These are phyloP conservation scores for Pulveroboletus sp. DNA, from an alignment of 768 basidiomycete genomes.

Conservation along the genomic window DNA sequence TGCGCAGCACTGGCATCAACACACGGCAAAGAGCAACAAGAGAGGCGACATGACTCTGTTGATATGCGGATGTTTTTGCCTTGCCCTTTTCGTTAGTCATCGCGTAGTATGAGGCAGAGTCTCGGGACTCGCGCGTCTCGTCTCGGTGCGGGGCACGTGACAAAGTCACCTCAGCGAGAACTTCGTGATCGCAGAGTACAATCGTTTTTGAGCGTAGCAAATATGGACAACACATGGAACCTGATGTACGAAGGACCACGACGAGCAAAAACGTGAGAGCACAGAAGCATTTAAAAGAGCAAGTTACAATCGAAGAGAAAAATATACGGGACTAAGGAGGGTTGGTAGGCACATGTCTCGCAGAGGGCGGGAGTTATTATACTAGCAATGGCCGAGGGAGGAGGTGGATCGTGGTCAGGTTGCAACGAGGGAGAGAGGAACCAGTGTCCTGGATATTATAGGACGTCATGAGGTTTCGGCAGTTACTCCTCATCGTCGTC, in stretches of 20 bases:
- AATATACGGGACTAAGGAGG: conserved; percentile 9
- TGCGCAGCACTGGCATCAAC: conserved; percentile 1
- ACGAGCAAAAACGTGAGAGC: conserved; percentile 27
- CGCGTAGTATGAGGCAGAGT: neutral
- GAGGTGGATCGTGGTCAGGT: conserved; percentile 17
- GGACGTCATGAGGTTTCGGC: neutral
- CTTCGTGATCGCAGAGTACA: conserved; percentile 27
- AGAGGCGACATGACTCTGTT: conserved; percentile 14
- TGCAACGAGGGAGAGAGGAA: conserved; percentile 2
- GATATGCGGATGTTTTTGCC: conserved; percentile 13
- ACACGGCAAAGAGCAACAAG: neutral
- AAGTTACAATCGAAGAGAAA: conserved; percentile 18
- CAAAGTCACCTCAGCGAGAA: conserved; percentile 11
- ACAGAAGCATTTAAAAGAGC: conserved; percentile 17
- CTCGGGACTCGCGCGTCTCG: neutral
- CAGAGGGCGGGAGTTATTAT: conserved; percentile 15
- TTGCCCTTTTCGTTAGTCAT: conserved; percentile 20
- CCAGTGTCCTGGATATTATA: conserved; percentile 18
- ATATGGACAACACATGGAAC: conserved; percentile 29
- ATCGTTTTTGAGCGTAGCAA: conserved; percentile 26
- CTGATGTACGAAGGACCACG: conserved; percentile 18
- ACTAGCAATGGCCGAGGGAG: conserved; percentile 12
- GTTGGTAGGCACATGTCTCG: conserved; percentile 29
- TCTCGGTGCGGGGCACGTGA: conserved; percentile 10
- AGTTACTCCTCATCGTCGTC: conserved; percentile 43